Conservation (phyloP, 768 basidiomycete genomes). For the Pseudohyphozyma bogoriensis region DNA sequence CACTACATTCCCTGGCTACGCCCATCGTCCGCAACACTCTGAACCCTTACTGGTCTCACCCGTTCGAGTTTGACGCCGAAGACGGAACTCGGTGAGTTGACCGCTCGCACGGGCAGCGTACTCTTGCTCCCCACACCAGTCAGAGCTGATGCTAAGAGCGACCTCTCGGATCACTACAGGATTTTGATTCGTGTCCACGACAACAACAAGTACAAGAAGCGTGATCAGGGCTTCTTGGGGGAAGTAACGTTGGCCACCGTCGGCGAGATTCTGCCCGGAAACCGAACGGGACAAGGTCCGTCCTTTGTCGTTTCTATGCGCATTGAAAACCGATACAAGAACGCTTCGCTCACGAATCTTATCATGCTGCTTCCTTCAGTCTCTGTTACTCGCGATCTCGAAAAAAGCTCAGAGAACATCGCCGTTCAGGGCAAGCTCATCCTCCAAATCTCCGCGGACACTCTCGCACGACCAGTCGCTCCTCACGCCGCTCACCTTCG, state of each 20-base stretch:
- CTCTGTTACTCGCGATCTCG: conserved; percentile 1
- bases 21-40: neutral
- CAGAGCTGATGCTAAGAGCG: neutral
- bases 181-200: conserved; percentile 16
- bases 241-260: conserved; percentile 15
- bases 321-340: neutral
- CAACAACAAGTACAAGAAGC: conserved; percentile 7
- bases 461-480: neutral
- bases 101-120: too few species aligned
- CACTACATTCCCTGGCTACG: neutral
- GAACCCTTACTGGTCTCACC: conserved; percentile 2
- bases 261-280: conserved; percentile 6
- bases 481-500: neutral
- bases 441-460: neutral
- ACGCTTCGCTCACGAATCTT: neutral
- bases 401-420: conserved; percentile 19
- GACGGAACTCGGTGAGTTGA: neutral
- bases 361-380: conserved; percentile 1
- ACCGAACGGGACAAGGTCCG: conserved; percentile 6
- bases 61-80: conserved; percentile 6
- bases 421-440: conserved; percentile 21
- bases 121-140: too few species aligned
- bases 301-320: too few species aligned
- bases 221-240: conserved; percentile 25
- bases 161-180: neutral